These are phyloP conservation scores for Vachellia pachyceras DNA, from an alignment of 306 rosid species.

Conservation along the genomic window DNA sequence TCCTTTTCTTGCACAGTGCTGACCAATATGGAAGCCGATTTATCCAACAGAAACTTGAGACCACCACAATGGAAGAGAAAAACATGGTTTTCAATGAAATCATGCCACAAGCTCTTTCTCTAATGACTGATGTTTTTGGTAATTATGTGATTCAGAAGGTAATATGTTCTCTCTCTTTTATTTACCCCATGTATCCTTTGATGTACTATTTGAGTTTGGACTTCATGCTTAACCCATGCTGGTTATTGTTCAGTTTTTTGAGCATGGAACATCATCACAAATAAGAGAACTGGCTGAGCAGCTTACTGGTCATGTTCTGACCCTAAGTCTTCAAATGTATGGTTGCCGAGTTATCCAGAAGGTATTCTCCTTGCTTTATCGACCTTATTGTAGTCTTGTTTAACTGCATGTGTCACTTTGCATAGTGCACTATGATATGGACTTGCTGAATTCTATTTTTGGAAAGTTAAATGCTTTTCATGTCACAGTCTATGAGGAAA, in stretches of 20 bases:
- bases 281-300: constrained; percentile 93
- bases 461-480: neutral
- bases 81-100: constrained; percentile 93
- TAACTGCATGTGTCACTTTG: neutral
- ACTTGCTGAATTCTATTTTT: neutral
- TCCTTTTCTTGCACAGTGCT: constrained; percentile 59
- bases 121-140: constrained; percentile 97
- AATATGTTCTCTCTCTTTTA: constrained; percentile 22
- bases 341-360: constrained; percentile 99
- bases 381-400: constrained; percentile 23
- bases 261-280: constrained; percentile 83
- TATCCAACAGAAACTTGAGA: constrained; percentile 97
- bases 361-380: constrained; percentile 50
- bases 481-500: constrained; percentile 8
- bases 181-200: neutral
- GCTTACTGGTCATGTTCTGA: constrained; percentile 81
- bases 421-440: constrained; percentile 16
- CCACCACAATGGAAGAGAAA: constrained; percentile 83
- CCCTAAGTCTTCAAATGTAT: constrained; percentile 97
- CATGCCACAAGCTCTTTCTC: constrained; percentile 89
- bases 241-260: constrained; percentile 79
- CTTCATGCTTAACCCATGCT: constrained; percentile 31
- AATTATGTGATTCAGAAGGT: constrained; percentile 99
- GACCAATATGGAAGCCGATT: constrained; percentile 97
- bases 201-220: constrained; percentile 11